Evolutionary conservation across 2,329 filamentous ascomycete species (phyloP).

Genomic region (Gnomoniopsis smithogilvyi): DNA sequence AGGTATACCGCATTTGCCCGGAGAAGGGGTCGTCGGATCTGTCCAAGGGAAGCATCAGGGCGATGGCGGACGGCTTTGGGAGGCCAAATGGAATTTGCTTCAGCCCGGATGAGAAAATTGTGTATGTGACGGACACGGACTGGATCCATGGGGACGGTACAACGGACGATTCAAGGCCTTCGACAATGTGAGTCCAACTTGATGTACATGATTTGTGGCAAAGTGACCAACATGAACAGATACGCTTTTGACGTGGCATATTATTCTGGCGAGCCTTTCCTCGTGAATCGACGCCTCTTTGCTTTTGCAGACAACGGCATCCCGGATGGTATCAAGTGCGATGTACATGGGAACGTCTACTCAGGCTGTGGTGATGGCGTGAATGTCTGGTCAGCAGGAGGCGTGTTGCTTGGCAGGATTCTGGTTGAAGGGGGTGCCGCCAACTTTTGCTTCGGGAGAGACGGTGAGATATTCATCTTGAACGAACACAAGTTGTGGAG

Average conservation of each 20-base stretch:
- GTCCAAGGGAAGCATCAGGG: conserved; percentile 32
- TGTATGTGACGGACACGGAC: conserved; percentile 45
- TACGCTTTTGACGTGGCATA: conserved; percentile 33
- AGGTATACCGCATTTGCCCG: conserved; percentile 45
- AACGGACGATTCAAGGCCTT: conserved; percentile 23
- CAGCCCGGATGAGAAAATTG: conserved; percentile 39
- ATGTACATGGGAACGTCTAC: conserved; percentile 45
- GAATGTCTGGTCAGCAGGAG: conserved; percentile 44
- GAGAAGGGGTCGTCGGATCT: conserved; percentile 20
- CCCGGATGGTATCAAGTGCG: conserved; percentile 46
- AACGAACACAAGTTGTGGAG: conserved; percentile 44
- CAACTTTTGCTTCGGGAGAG: conserved; percentile 45
- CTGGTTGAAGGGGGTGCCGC: conserved; percentile 38
- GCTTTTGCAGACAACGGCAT: conserved; percentile 44
- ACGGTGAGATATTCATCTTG: conserved; percentile 42
- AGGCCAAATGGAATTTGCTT: conserved; percentile 44
- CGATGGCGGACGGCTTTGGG: conserved; percentile 45
- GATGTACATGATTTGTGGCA: no score
- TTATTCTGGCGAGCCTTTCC: conserved; percentile 31
- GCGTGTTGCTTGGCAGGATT: conserved; percentile 43
- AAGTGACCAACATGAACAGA: conserved; percentile 18
- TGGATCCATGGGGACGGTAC: conserved; percentile 31
- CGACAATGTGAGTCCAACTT: conserved; percentile 25
- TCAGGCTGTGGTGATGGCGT: conserved; percentile 46
- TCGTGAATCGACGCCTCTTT: conserved; percentile 48